Percentiles rank a stretch among this genome's conserved stretches.
These are phyloP conservation scores for Teratosphaeriaceae sp. DNA, from an alignment of 2,329 filamentous ascomycete species.

Conservation along the genomic window DNA sequence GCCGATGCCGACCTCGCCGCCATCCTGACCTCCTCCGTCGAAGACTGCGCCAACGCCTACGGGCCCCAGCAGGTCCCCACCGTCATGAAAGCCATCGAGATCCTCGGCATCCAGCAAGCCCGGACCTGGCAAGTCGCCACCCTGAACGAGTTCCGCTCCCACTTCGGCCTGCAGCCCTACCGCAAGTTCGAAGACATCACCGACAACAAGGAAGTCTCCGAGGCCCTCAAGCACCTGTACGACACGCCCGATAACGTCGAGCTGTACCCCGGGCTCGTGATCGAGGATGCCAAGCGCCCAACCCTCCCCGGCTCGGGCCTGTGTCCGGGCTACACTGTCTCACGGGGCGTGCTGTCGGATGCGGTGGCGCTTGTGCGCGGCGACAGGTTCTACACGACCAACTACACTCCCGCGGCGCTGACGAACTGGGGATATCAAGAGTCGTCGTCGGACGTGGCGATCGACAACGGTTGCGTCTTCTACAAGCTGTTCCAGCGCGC, in stretches of 20 bases:
- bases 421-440: constrained; percentile 44
- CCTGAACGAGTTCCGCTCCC: constrained; percentile 59
- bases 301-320: constrained; percentile 48
- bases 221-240: constrained; percentile 53
- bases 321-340: constrained; percentile 48
- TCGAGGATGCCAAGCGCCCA: constrained; percentile 51
- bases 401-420: constrained; percentile 29
- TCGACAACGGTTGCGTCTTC: constrained; percentile 45
- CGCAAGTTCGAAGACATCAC: constrained; percentile 54
- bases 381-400: constrained; percentile 52
- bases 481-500: constrained; percentile 48
- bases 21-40: constrained; percentile 52
- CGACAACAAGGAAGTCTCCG: constrained; percentile 48
- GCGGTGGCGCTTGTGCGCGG: constrained; percentile 53
- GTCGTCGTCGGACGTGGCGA: constrained; percentile 35
- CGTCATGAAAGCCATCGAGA: constrained; percentile 54
- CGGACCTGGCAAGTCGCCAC: constrained; percentile 56
- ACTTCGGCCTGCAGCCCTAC: constrained; percentile 54
- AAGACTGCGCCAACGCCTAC: constrained; percentile 54
- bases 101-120: constrained; percentile 56
- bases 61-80: constrained; percentile 54
- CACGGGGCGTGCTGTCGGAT: constrained; percentile 52
- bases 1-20: constrained; percentile 51
- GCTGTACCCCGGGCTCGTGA: constrained; percentile 61
- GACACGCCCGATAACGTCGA: constrained; percentile 60